Conservation (phyloP, 768 basidiomycete genomes). For the Leucosporidium creatinivorum region DNA sequence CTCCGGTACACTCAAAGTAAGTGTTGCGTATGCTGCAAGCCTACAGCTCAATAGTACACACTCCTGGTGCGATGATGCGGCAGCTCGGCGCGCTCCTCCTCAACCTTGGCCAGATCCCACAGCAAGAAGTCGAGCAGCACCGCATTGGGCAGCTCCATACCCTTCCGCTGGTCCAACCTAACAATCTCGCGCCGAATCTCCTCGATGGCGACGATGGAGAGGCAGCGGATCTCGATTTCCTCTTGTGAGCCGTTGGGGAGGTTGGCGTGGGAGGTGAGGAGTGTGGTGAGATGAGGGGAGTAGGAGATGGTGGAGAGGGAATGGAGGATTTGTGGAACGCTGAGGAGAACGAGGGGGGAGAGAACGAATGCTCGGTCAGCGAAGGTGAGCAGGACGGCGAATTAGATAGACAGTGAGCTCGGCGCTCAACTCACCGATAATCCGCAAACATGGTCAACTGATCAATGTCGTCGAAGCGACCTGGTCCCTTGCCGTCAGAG, state of each 20-base stretch:
- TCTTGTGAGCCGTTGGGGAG: slow-evolving; percentile 57
- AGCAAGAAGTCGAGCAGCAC: slow-evolving; percentile 76
- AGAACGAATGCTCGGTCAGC: not conserved
- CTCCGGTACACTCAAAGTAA: no score
- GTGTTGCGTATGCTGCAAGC: no score
- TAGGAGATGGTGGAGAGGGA: slow-evolving; percentile 70
- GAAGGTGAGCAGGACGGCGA: not conserved
- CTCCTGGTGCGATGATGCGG: slow-evolving; percentile 24
- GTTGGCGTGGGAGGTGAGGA: slow-evolving; percentile 47
- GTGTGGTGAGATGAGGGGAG: slow-evolving; percentile 53
- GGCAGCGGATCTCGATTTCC: slow-evolving; percentile 57
- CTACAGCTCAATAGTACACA: slow-evolving; percentile 15
- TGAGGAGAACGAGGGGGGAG: slow-evolving; percentile 30
- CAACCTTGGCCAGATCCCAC: slow-evolving; percentile 61
- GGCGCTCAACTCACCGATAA: slow-evolving; percentile 46
- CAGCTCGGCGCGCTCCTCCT: slow-evolving; percentile 12
- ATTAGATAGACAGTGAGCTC: not conserved
- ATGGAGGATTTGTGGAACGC: slow-evolving; percentile 83
- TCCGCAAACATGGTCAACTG: slow-evolving; percentile 89
- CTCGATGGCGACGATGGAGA: slow-evolving; percentile 58
- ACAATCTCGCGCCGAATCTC: slow-evolving; percentile 22
- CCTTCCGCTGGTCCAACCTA: not conserved
- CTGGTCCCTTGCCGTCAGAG: slow-evolving; percentile 43
- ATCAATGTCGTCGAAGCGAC: slow-evolving; percentile 49
- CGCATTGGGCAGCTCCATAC: slow-evolving; percentile 13